Evolutionary conservation across 2,329 filamentous ascomycete genomes (phyloP).

Genomic region (Cryphonectria naterciae): DNA sequence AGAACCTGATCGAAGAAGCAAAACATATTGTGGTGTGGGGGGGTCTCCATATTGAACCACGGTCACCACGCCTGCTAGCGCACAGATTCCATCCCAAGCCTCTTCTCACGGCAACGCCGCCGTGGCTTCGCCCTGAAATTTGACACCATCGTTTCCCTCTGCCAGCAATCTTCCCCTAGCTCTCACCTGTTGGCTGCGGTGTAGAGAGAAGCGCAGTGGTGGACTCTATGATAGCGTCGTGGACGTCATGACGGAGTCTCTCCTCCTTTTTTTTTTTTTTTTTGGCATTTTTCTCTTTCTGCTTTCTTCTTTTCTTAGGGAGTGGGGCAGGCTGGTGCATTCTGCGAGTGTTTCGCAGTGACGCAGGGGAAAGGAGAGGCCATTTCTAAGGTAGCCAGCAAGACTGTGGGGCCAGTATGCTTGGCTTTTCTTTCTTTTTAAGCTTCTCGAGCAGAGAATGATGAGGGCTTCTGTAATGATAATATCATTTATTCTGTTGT

Average conservation of each 20-base stretch:
- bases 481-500: background rate
- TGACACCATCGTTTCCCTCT: background rate
- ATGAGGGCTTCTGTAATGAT: background rate
- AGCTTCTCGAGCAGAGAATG: background rate
- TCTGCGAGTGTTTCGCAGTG: background rate
- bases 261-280: background rate
- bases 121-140: background rate
- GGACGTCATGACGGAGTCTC: background rate
- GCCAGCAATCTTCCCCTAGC: background rate
- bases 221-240: background rate
- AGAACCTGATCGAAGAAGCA: background rate
- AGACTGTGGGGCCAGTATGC: background rate
- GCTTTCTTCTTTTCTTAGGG: background rate
- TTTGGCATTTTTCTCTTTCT: background rate
- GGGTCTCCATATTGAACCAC: background rate
- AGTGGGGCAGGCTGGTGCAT: background rate
- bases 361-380: background rate
- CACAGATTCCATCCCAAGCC: background rate
- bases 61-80: background rate
- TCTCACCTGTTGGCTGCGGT: background rate
- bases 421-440: background rate
- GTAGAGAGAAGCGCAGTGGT: background rate
- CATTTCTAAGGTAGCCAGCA: background rate
- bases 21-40: background rate
- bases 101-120: background rate